Conservation (phyloP, 2,329 filamentous ascomycete species). For the Paracoccidioides brasiliensis region DNA sequence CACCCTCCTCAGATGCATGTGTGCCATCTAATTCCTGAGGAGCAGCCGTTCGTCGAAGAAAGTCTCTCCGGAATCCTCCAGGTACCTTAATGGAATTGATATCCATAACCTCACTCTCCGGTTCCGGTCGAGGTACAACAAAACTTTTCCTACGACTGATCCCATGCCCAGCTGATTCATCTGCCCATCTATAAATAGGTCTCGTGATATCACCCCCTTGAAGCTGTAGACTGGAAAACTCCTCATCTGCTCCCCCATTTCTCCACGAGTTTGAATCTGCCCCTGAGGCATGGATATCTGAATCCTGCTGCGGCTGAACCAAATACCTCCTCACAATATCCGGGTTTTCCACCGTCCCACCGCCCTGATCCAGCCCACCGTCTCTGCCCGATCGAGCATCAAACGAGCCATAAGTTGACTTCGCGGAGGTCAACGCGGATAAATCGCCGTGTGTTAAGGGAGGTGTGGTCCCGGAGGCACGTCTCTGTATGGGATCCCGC, state of each 20-base stretch:
- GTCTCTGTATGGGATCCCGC: slow-evolving; percentile 49
- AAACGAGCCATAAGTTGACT: slow-evolving; percentile 75
- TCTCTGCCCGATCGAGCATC: slow-evolving; percentile 49
- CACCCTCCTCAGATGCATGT: slow-evolving; percentile 25
- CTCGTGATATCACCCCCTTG: slow-evolving; percentile 92
- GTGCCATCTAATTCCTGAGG: slow-evolving; percentile 43
- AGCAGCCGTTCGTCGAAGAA: slow-evolving; percentile 60
- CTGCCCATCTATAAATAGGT: slow-evolving; percentile 92
- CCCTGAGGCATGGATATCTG: slow-evolving; percentile 20
- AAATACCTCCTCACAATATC: slow-evolving; percentile 85
- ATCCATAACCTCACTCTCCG: slow-evolving; percentile 67
- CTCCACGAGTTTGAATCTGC: slow-evolving; percentile 12
- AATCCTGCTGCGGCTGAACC: slow-evolving; percentile 50
- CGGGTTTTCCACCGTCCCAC: slow-evolving; percentile 66
- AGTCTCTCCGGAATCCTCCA: slow-evolving; percentile 86
- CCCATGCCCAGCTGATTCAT: slow-evolving; percentile 62
- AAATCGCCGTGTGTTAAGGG: not conserved
- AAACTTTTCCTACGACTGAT: slow-evolving; percentile 76
- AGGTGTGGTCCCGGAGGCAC: slow-evolving; percentile 32
- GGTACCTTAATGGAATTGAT: slow-evolving; percentile 87
- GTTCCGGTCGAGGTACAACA: slow-evolving; percentile 59
- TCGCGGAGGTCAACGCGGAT: slow-evolving; percentile 48
- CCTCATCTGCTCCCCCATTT: slow-evolving; percentile 46
- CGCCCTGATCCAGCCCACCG: slow-evolving; percentile 34
- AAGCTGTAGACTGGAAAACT: slow-evolving; percentile 84